Conservation (phyloP, 495 filamentous ascomycete species). For the Penicillium atrosanguineum region DNA sequence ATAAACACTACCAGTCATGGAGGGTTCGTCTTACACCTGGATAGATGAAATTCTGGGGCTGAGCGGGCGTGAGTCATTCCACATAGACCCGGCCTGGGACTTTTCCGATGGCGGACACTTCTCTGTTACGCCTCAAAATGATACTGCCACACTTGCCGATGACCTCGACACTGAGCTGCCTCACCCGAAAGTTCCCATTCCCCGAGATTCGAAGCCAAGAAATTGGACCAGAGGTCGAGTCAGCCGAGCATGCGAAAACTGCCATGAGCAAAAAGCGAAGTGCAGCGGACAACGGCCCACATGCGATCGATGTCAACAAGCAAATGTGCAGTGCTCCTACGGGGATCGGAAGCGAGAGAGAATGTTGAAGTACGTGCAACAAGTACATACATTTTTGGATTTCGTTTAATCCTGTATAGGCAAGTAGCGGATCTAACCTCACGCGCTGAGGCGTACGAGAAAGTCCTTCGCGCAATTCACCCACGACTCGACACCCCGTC, state of each 20-base stretch:
- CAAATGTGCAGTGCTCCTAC: slow-evolving; percentile 50
- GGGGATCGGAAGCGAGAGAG: slow-evolving; percentile 58
- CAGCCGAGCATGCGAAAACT: slow-evolving; percentile 66
- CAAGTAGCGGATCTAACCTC: not conserved
- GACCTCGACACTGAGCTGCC: no score
- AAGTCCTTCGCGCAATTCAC: not conserved
- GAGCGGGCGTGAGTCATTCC: no score
- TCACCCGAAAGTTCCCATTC: slow-evolving; percentile 44
- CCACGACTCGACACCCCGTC: not conserved
- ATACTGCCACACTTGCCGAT: no score
- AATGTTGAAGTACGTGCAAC: slow-evolving; percentile 48
- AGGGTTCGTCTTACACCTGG: no score
- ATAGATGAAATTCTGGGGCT: no score
- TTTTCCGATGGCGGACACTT: no score
- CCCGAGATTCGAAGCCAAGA: slow-evolving; percentile 24
- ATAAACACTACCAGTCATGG: no score
- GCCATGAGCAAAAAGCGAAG: slow-evolving; percentile 65
- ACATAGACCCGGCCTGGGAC: no score
- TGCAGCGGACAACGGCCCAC: slow-evolving; percentile 56
- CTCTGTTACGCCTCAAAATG: no score
- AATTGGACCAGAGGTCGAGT: slow-evolving; percentile 36
- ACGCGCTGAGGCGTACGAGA: not conserved
- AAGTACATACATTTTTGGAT: slow-evolving; percentile 23
- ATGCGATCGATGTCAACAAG: slow-evolving; percentile 57
- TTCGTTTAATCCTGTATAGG: not conserved